These are phyloP conservation scores for Lyophyllum semitale DNA, from an alignment of 768 basidiomycete genomes.

Conservation along the genomic window DNA sequence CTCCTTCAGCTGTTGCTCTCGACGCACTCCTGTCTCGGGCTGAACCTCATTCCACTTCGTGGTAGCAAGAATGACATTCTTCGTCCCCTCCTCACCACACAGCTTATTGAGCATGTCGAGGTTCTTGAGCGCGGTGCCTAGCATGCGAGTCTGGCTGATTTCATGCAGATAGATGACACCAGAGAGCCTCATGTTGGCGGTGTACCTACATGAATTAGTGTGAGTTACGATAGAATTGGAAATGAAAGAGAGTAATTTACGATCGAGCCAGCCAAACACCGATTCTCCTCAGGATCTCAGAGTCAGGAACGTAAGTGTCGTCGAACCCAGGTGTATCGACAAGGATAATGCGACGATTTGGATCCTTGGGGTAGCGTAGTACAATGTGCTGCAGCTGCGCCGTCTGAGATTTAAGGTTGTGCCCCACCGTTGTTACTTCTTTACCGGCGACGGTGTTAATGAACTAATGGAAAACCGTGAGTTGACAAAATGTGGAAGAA, in stretches of 20 bases:
- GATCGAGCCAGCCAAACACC: constrained; percentile 14
- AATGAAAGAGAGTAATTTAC: neutral
- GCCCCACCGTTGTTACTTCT: constrained; percentile 3
- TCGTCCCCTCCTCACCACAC: constrained; percentile 13
- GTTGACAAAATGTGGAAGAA: neutral
- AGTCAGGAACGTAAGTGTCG: constrained; percentile 13
- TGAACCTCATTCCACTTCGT: constrained; percentile 15
- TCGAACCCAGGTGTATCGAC: constrained; percentile 17
- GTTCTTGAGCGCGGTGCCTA: constrained; percentile 21
- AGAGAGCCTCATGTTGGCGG: constrained; percentile 13
- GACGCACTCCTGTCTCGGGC: constrained; percentile 1
- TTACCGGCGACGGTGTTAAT: constrained; percentile 9
- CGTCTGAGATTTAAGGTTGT: constrained; percentile 13
- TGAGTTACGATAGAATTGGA: neutral
- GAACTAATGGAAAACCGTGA: constrained; percentile 5
- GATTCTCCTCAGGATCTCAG: constrained; percentile 11
- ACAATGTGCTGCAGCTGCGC: constrained; percentile 13
- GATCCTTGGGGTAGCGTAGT: constrained; percentile 8
- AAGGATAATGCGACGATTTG: constrained; percentile 8
- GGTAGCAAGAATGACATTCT: constrained; percentile 17
- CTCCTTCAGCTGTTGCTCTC: constrained; percentile 10
- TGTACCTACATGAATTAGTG: constrained; percentile 5
- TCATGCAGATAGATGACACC: constrained; percentile 20
- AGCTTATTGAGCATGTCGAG: constrained; percentile 19
- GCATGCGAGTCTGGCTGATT: constrained; percentile 21